Evolutionary conservation across 257 asterid genomes (phyloP).

Genomic region (Asclepias syriaca): DNA sequence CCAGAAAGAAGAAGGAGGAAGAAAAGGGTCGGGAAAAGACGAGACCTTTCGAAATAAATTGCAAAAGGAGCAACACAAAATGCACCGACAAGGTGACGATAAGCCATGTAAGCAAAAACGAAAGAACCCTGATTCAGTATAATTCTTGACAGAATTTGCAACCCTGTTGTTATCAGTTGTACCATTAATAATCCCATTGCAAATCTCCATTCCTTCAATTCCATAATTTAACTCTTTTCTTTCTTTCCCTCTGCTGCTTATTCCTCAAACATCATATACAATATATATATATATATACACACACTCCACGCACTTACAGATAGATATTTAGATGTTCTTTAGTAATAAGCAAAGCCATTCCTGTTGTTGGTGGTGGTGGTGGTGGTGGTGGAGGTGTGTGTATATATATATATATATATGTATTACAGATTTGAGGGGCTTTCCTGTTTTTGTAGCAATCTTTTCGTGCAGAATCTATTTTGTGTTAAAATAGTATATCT

Average conservation of each 20-base stretch:
- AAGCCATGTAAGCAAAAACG: slow-evolving; percentile 44
- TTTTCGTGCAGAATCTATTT: no score
- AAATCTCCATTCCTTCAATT: slow-evolving; percentile 28
- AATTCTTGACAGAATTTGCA: slow-evolving; percentile 57
- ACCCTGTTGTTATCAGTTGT: slow-evolving; percentile 44
- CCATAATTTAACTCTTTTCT: slow-evolving; percentile 9
- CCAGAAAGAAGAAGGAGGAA: neutral
- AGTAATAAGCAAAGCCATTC: no score
- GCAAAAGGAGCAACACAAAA: slow-evolving; percentile 47
- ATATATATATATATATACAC: no score
- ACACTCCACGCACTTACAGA: no score
- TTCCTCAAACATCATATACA: no score
- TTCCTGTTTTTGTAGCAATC: no score
- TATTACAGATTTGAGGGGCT: no score
- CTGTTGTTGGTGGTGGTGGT: no score
- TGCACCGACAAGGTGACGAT: slow-evolving; percentile 52
- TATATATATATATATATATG: no score
- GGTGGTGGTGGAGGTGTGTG: no score
- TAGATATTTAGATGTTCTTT: no score
- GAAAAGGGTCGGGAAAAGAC: neutral
- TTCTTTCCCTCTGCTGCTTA: neutral
- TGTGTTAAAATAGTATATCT: no score
- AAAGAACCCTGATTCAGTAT: slow-evolving; percentile 43
- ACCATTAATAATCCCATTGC: slow-evolving; percentile 44
- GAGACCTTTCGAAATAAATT: slow-evolving; percentile 44